Conservation (phyloP, 2,329 filamentous ascomycete species). For the Fusarium coffeatum region DNA sequence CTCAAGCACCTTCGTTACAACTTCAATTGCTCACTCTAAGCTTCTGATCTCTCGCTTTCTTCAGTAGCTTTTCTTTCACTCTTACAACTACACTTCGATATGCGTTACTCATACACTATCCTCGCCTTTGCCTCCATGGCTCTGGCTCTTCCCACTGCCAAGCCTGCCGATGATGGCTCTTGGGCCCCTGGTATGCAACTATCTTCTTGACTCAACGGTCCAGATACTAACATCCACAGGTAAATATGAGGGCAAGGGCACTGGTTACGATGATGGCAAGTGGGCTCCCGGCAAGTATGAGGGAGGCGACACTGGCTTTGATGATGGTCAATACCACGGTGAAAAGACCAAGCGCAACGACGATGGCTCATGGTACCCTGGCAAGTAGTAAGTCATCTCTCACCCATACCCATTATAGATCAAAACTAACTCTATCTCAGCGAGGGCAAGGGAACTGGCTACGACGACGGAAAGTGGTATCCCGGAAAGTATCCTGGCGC, state of each 20-base stretch:
- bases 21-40: neutral
- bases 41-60: neutral
- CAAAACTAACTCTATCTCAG: neutral
- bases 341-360: slow-evolving; percentile 18
- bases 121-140: slow-evolving; percentile 41
- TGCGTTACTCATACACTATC: slow-evolving; percentile 41
- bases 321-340: slow-evolving; percentile 12
- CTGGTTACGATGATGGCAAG: slow-evolving; percentile 12
- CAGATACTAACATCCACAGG: neutral
- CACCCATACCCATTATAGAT: neutral
- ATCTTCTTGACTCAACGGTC: rapidly evolving
- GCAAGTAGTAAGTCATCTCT: slow-evolving; percentile 13
- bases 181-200: neutral
- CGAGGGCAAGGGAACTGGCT: neutral
- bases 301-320: neutral
- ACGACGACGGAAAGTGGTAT: slow-evolving; percentile 14
- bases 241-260: slow-evolving; percentile 23
- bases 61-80: neutral
- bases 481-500: slow-evolving; percentile 26
- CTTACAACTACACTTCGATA: neutral
- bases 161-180: slow-evolving; percentile 32
- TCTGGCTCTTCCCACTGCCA: slow-evolving; percentile 38
- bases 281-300: slow-evolving; percentile 35
- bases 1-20: slow-evolving; percentile 6
- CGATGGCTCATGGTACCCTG: slow-evolving; percentile 13